These are phyloP conservation scores for Mycena galericulata DNA, from an alignment of 768 basidiomycete species.

Conservation along the genomic window DNA sequence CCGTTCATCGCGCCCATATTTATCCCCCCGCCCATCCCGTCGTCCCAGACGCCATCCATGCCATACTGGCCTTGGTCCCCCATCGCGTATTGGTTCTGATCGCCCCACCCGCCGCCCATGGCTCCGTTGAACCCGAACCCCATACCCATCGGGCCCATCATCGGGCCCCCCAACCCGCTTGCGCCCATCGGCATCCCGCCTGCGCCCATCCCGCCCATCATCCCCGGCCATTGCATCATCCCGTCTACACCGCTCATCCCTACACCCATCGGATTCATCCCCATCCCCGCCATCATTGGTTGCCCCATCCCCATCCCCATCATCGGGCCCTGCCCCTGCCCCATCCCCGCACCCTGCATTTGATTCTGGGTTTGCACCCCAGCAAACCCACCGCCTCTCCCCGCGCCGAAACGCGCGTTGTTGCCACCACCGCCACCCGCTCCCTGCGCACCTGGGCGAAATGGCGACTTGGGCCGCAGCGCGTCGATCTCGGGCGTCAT, in stretches of 20 bases:
- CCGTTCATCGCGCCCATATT: conserved; percentile 60
- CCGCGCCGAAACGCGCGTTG: conserved; percentile 21
- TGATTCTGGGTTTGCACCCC: background rate
- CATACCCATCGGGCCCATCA: conserved; percentile 43
- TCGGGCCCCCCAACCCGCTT: conserved; percentile 42
- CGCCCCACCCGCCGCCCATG: conserved; percentile 45
- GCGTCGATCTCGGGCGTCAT: conserved; percentile 85
- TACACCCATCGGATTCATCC: conserved; percentile 42
- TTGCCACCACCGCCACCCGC: conserved; percentile 35
- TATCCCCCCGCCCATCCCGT: conserved; percentile 54
- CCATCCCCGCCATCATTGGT: conserved; percentile 30
- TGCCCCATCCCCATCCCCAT: too few relatives aligned
- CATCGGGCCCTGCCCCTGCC: conserved; percentile 23
- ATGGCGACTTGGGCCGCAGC: conserved; percentile 88
- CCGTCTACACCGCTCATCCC: conserved; percentile 36
- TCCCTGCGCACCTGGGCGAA: conserved; percentile 50
- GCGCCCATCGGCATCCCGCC: conserved; percentile 36
- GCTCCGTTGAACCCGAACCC: conserved; percentile 47
- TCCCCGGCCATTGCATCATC: conserved; percentile 32
- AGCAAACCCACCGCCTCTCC: conserved; percentile 20
- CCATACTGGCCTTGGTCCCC: conserved; percentile 48
- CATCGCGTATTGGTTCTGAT: conserved; percentile 35
- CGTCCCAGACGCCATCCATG: conserved; percentile 53
- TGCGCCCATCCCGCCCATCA: conserved; percentile 40
- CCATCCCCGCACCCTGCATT: conserved; percentile 3